These are phyloP conservation scores for Ustilago loliicola DNA, from an alignment of 1,284 basidiomycete genomes.

Conservation along the genomic window DNA sequence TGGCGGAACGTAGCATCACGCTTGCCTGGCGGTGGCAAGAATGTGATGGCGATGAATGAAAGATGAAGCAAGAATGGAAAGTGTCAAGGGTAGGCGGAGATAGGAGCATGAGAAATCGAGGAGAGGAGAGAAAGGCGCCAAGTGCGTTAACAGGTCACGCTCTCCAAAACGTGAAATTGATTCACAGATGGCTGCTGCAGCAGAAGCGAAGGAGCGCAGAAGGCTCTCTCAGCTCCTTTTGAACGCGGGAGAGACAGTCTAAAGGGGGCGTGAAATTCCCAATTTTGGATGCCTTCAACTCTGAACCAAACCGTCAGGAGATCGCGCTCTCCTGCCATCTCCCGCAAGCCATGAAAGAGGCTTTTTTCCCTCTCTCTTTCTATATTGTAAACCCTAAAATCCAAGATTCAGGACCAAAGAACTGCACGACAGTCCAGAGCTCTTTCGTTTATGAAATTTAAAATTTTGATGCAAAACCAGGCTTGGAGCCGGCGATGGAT, in stretches of 20 bases:
- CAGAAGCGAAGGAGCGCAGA: neutral
- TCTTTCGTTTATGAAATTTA: neutral
- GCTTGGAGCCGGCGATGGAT: neutral
- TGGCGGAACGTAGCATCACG: neutral
- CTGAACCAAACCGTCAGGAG: no score
- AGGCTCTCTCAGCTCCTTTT: no score
- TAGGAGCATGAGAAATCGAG: neutral
- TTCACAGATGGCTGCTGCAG: neutral
- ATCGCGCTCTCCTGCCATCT: no score
- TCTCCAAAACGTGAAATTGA: neutral
- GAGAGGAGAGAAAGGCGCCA: neutral
- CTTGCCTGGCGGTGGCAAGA: neutral
- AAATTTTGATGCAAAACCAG: neutral
- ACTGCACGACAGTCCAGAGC: neutral
- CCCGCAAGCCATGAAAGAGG: neutral
- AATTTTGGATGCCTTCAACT: no score
- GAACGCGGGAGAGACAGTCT: no score
- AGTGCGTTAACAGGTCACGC: slow-evolving; percentile 3
- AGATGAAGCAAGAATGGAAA: neutral
- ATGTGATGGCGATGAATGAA: neutral
- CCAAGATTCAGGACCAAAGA: neutral
- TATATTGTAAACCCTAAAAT: neutral
- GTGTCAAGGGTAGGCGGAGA: no score
- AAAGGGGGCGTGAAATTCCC: no score
- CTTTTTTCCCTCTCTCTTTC: neutral